Conservation (phyloP, 768 basidiomycete species). For the Phylloporus sp. region DNA sequence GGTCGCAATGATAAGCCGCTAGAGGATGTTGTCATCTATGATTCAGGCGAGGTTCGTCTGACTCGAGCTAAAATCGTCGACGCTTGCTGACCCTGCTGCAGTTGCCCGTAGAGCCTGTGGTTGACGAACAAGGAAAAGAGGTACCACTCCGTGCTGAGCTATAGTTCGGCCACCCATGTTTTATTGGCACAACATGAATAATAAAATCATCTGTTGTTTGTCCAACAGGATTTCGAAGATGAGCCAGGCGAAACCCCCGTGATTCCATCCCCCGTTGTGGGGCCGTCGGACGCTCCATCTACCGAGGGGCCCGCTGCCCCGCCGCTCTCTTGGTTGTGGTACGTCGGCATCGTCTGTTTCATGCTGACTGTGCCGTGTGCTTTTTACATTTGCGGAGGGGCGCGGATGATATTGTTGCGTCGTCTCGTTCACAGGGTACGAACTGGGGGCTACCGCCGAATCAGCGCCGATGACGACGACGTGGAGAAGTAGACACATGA, state of each 20-base stretch:
- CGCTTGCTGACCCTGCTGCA: conserved; percentile 23
- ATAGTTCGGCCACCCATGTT: conserved; percentile 44
- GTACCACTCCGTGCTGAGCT: conserved; percentile 95
- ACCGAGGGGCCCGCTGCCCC: conserved; percentile 3
- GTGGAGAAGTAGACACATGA: conserved; percentile 38
- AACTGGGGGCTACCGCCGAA: conserved; percentile 40
- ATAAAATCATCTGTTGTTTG: conserved; percentile 44
- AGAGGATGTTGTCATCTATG: conserved; percentile 73
- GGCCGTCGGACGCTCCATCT: background rate
- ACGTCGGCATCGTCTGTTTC: conserved; percentile 28
- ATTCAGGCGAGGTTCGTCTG: conserved; percentile 77
- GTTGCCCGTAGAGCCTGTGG: conserved; percentile 49
- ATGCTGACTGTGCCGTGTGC: conserved; percentile 42
- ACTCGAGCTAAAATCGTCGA: conserved; percentile 9
- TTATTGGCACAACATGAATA: conserved; percentile 43
- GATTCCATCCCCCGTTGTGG: conserved; percentile 1
- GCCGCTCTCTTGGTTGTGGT: conserved; percentile 13
- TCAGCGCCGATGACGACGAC: conserved; percentile 47
- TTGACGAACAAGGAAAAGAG: conserved; percentile 71
- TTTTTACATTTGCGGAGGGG: conserved; percentile 47
- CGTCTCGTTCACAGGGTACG: conserved; percentile 36
- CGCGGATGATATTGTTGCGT: conserved; percentile 26
- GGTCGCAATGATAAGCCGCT: conserved; percentile 64
- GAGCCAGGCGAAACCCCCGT: conserved; percentile 14
- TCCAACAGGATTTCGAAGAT: conserved; percentile 40